Conservation (phyloP, 129 eudicot genomes). For the Chrysanthemum makinoi region DNA sequence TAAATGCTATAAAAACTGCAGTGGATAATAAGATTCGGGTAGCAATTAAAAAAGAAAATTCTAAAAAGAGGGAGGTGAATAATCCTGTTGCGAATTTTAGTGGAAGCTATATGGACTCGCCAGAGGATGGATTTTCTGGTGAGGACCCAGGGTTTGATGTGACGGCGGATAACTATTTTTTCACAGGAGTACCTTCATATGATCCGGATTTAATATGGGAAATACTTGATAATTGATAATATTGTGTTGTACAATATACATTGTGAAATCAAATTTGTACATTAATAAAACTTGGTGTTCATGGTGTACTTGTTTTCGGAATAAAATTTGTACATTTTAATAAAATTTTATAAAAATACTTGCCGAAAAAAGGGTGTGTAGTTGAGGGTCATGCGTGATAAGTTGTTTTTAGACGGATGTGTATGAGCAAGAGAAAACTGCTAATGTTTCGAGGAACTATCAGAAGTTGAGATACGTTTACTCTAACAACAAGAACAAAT, state of each 20-base stretch:
- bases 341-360: too few species aligned
- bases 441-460: too few species aligned
- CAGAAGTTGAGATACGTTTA: too few species aligned
- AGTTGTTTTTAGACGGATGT: too few species aligned
- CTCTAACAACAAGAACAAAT: too few species aligned
- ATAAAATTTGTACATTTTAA: too few species aligned
- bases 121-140: constrained; percentile 38
- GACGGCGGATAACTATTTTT: constrained; percentile 42
- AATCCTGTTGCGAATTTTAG: not conserved
- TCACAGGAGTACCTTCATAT: constrained; percentile 64
- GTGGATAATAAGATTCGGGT: constrained; percentile 71
- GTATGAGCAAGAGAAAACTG: too few species aligned
- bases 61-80: constrained; percentile 20
- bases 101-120: constrained; percentile 7
- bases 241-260: too few species aligned
- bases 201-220: constrained; percentile 75
- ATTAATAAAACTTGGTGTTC: too few species aligned
- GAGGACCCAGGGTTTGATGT: constrained; percentile 20
- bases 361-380: too few species aligned
- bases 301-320: constrained; percentile 46
- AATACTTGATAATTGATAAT: constrained; percentile 41
- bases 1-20: constrained; percentile 42
- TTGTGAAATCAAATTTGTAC: too few species aligned
- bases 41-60: constrained; percentile 47
- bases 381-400: too few species aligned